Evolutionary conservation across 1,284 basidiomycete genomes (phyloP).

Genomic region (Tilletia indica): DNA sequence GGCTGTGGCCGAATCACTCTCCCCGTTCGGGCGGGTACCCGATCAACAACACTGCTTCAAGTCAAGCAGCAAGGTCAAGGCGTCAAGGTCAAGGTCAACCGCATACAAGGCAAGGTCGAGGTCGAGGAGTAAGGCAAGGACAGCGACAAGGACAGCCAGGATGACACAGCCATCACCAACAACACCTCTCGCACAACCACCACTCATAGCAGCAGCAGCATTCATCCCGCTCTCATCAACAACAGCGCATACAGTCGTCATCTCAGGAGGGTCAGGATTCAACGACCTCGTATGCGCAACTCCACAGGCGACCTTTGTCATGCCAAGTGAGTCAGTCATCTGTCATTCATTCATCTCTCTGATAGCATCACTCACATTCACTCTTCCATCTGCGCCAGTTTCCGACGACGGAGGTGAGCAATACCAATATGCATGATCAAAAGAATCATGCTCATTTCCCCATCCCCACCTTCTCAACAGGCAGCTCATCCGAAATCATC

Average conservation of each 20-base stretch:
- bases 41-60: too few relatives aligned
- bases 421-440: neutral
- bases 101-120: too few relatives aligned
- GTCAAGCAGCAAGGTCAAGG: too few relatives aligned
- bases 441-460: neutral
- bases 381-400: conserved; percentile 65
- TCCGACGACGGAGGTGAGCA: conserved; percentile 74
- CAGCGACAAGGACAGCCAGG: too few relatives aligned
- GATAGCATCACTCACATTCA: neutral
- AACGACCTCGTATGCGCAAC: conserved; percentile 61
- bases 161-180: too few relatives aligned
- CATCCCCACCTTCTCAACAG: neutral
- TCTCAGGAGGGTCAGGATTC: conserved; percentile 61
- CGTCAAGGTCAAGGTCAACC: too few relatives aligned
- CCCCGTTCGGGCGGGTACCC: too few relatives aligned
- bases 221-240: neutral
- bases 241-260: conserved; percentile 50
- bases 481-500: conserved; percentile 63
- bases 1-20: too few relatives aligned
- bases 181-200: too few relatives aligned
- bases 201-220: too few relatives aligned
- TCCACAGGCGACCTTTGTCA: conserved; percentile 57
- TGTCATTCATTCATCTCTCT: too few relatives aligned
- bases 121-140: too few relatives aligned
- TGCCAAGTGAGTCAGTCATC: conserved; percentile 35